Percentiles rank a stretch among this genome's conserved stretches.
phyloP scores from a whole-genome alignment of 139 green algal species.

The Deuterostichococcus epilithicus region DNA sequence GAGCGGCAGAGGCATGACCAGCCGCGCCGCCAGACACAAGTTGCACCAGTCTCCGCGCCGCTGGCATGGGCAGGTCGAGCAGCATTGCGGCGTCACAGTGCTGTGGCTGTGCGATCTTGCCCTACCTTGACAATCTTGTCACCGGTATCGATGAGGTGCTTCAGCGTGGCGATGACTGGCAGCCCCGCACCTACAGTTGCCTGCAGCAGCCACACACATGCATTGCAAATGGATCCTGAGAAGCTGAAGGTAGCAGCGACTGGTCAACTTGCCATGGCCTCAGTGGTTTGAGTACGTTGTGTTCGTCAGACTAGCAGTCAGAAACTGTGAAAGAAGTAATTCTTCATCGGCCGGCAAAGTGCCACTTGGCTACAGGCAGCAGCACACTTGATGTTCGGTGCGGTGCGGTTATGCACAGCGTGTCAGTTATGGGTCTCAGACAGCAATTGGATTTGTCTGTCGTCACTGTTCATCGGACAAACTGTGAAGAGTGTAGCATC shows the following conservation, averaged over 20 bases:
- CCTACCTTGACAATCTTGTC: slow-evolving; percentile 74
- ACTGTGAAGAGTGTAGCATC: slow-evolving; percentile 34
- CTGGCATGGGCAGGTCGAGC: no score
- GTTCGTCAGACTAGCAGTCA: slow-evolving; percentile 10
- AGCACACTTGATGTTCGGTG: not conserved
- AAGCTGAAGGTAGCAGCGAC: not conserved
- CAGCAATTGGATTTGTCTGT: slow-evolving; percentile 1
- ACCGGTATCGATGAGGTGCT: slow-evolving; percentile 84
- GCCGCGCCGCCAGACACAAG: no score
- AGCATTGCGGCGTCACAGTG: no score
- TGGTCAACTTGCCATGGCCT: slow-evolving; percentile 5
- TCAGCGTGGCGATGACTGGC: slow-evolving; percentile 91
- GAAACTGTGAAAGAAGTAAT: slow-evolving; percentile 11
- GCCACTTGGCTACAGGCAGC: no score
- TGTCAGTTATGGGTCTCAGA: not conserved
- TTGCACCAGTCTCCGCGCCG: no score
- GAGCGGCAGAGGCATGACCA: no score
- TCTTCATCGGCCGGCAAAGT: not conserved
- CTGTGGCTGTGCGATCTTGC: no score
- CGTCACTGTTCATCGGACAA: slow-evolving; percentile 13
- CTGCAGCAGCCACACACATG: slow-evolving; percentile 27
- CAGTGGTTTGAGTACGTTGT: slow-evolving; percentile 26
- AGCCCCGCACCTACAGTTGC: slow-evolving; percentile 90
- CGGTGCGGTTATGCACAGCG: not conserved
- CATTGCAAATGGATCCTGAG: not conserved